Conservation (phyloP, 768 basidiomycete genomes). For the Sistotremastrum niveocremeum region DNA sequence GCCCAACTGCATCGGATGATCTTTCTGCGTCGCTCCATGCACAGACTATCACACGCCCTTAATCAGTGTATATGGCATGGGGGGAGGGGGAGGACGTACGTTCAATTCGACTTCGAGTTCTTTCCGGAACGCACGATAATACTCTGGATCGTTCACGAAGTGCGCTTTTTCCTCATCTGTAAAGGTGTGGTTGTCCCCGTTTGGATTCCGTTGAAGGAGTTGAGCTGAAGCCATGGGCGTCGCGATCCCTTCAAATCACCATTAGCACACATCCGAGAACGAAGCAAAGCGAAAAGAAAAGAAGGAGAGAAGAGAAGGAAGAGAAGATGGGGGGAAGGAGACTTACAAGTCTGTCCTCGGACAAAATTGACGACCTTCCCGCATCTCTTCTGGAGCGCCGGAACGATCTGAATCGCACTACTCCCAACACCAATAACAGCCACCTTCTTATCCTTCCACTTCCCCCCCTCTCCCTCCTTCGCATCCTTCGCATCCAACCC, state of each 20-base stretch:
- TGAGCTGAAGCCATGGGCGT: conserved; percentile 10
- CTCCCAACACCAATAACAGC: conserved; percentile 49
- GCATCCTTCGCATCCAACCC: conserved; percentile 12
- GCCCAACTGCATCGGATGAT: conserved; percentile 23
- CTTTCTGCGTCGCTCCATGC: conserved; percentile 28
- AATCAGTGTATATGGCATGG: background rate
- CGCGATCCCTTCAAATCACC: conserved; percentile 3
- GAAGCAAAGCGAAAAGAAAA: conserved; percentile 23
- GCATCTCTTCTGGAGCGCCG: conserved; percentile 41
- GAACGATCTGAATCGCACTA: conserved; percentile 48
- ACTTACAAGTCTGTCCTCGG: conserved; percentile 38
- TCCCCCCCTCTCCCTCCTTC: conserved; percentile 32
- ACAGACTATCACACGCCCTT: conserved; percentile 18
- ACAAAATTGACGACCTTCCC: conserved; percentile 39
- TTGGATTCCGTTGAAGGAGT: conserved; percentile 23
- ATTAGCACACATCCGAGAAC: conserved; percentile 14
- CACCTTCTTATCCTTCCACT: conserved; percentile 39
- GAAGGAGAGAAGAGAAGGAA: background rate
- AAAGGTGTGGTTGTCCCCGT: conserved; percentile 32
- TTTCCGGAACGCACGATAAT: conserved; percentile 35
- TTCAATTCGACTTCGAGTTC: conserved; percentile 37
- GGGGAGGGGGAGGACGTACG: conserved; percentile 16
- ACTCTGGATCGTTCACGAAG: conserved; percentile 30
- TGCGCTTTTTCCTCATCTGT: conserved; percentile 35
- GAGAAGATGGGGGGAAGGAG: background rate